phyloP scores from a whole-genome alignment of 2,329 filamentous ascomycete genomes.

The Paramyrothecium roridum region DNA sequence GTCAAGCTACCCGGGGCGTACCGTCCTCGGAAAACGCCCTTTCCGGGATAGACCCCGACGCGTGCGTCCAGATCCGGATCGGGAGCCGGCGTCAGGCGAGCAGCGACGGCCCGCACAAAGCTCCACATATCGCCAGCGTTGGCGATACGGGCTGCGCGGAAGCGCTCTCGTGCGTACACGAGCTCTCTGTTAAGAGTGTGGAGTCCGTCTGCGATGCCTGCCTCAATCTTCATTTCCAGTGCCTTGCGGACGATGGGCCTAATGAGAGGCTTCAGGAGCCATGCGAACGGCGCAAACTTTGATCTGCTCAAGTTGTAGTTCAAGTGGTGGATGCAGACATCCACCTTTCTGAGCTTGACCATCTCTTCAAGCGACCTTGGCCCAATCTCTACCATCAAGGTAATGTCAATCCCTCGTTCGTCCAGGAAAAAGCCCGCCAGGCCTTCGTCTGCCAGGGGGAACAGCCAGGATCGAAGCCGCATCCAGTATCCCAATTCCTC shows the following conservation, averaged over 20 bases:
- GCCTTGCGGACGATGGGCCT: slow-evolving; percentile 76
- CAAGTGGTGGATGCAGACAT: slow-evolving; percentile 82
- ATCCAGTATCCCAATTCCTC: slow-evolving; percentile 91
- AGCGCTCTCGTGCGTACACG: slow-evolving; percentile 78
- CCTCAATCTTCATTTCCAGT: slow-evolving; percentile 74
- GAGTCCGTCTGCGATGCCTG: slow-evolving; percentile 66
- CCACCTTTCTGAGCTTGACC: slow-evolving; percentile 70
- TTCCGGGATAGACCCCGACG: slow-evolving; percentile 61
- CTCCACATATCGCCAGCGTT: slow-evolving; percentile 75
- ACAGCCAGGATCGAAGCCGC: slow-evolving; percentile 70
- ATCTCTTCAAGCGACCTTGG: slow-evolving; percentile 78
- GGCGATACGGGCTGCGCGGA: slow-evolving; percentile 81
- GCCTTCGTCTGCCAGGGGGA: slow-evolving; percentile 76
- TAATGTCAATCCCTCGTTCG: slow-evolving; percentile 81
- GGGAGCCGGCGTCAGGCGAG: slow-evolving; percentile 66
- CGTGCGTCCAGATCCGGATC: slow-evolving; percentile 75
- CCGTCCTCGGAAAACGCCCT: slow-evolving; percentile 71
- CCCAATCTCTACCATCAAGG: slow-evolving; percentile 79
- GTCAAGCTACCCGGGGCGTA: slow-evolving; percentile 89
- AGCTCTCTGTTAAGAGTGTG: slow-evolving; percentile 80
- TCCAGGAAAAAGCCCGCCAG: slow-evolving; percentile 85
- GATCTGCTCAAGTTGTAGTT: slow-evolving; percentile 73
- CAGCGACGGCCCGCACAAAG: slow-evolving; percentile 79
- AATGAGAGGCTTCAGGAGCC: slow-evolving; percentile 80
- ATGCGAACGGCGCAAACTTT: slow-evolving; percentile 74